Evolutionary conservation across 805 yeast genomes (phyloP).

Genomic region (Metschnikowia similis): DNA sequence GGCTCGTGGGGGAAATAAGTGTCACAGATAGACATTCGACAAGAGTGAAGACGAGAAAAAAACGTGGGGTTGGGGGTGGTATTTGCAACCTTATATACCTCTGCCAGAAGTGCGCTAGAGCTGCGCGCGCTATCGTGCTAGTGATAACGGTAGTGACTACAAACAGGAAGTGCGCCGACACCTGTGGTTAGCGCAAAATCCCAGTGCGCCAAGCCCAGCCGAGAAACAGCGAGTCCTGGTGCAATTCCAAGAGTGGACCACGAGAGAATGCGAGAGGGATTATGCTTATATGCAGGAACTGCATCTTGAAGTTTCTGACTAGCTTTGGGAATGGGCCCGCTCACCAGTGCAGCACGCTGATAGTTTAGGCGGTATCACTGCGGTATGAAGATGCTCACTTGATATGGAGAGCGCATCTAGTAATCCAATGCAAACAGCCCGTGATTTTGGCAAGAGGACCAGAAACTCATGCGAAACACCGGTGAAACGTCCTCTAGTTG

Average conservation of each 20-base stretch:
- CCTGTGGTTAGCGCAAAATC: background rate
- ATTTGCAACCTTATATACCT: background rate
- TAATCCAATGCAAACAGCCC: no score
- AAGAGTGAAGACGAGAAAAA: background rate
- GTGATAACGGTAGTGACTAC: conserved; percentile 1
- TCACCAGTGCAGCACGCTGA: no score
- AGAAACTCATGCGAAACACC: no score
- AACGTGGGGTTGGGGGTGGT: no score
- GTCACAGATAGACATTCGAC: conserved; percentile 42
- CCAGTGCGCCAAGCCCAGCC: background rate
- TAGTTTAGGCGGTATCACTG: no score
- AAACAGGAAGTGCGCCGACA: conserved; percentile 1
- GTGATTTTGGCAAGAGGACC: no score
- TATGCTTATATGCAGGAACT: background rate
- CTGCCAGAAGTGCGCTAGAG: conserved; percentile 1
- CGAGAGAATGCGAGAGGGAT: background rate
- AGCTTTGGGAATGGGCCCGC: no score
- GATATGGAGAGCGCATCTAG: no score
- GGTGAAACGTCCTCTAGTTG: no score
- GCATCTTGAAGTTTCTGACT: no score
- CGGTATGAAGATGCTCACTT: no score
- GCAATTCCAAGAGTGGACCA: no score
- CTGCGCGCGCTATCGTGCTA: background rate
- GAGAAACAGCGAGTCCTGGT: background rate
- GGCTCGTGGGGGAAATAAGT: conserved; percentile 81